Conservation (phyloP, 352 stramenopile species). For the Globisporangium irregulare region DNA sequence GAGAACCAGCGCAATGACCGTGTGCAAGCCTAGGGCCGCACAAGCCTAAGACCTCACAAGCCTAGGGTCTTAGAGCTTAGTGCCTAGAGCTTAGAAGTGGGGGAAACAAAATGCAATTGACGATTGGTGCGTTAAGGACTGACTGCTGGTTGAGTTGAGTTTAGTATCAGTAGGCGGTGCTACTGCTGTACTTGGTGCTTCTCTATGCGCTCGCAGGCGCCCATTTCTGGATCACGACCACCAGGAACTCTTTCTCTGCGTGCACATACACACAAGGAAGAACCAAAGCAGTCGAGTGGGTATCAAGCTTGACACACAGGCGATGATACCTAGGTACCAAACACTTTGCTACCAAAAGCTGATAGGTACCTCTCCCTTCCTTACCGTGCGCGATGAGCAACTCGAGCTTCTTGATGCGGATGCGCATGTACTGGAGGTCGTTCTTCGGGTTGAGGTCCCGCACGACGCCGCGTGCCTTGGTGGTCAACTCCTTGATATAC, state of each 20-base stretch:
- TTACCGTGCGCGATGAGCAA: conserved; percentile 90
- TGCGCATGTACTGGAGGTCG: conserved; percentile 92
- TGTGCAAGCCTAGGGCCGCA: not conserved
- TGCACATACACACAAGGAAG: not conserved
- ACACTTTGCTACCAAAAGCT: not conserved
- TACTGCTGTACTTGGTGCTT: not conserved
- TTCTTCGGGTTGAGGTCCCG: conserved; percentile 95
- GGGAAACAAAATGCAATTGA: not conserved
- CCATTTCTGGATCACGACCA: conserved; percentile 95
- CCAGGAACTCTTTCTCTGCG: conserved; percentile 90
- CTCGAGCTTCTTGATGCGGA: conserved; percentile 92
- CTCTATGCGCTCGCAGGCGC: conserved; percentile 39
- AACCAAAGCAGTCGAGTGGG: not conserved
- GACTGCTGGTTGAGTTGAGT: not conserved
- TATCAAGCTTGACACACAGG: not conserved
- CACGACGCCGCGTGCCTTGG: conserved; percentile 89
- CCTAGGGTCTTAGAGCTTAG: not conserved
- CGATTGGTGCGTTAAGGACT: not conserved
- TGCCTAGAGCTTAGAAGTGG: not conserved
- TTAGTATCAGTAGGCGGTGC: not conserved
- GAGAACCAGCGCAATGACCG: conserved; percentile 46
- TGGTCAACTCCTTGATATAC: conserved; percentile 90
- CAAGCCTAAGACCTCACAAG: no score
- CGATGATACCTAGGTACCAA: not conserved
- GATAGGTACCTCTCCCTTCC: conserved; percentile 10